These are phyloP conservation scores for Raffaelea arxii DNA, from an alignment of 2,329 filamentous ascomycete species.

Conservation along the genomic window DNA sequence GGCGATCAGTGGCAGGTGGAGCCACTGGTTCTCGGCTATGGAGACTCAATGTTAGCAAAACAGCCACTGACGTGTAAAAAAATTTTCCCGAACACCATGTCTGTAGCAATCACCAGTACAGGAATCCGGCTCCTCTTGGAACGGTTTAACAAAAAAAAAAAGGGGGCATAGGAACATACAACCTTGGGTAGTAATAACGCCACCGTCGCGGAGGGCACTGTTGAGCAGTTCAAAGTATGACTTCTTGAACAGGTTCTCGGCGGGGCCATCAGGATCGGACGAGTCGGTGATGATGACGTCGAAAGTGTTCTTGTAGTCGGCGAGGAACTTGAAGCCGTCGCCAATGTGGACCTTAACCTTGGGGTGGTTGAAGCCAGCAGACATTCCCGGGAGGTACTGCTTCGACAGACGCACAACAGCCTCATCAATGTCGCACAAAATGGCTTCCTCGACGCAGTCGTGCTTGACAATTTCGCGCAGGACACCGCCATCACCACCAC, in stretches of 20 bases:
- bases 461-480: conserved; percentile 99
- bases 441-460: conserved; percentile 89
- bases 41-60: conserved; percentile 1
- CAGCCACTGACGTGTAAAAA: not conserved
- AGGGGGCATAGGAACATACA: conserved; percentile 59
- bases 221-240: conserved; percentile 93
- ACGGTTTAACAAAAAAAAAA: conserved; percentile 6
- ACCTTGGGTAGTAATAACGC: conserved; percentile 99
- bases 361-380: conserved; percentile 85
- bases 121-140: not conserved
- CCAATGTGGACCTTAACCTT: conserved; percentile 88
- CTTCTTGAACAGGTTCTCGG: conserved; percentile 96
- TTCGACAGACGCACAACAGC: conserved; percentile 97
- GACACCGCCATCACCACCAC: conserved; percentile 93
- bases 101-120: not conserved
- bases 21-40: conserved; percentile 97
- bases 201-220: conserved; percentile 83
- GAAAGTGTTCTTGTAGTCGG: conserved; percentile 93
- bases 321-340: conserved; percentile 97
- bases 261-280: conserved; percentile 92
- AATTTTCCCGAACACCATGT: not conserved
- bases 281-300: conserved; percentile 99
- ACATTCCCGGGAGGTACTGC: conserved; percentile 93
- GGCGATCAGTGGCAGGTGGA: conserved; percentile 87
- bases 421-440: conserved; percentile 98